Evolutionary conservation across 345 rosid species (phyloP), one percentile per base, ranked within the genome.

Genomic region (Angophora floribunda): DNA sequence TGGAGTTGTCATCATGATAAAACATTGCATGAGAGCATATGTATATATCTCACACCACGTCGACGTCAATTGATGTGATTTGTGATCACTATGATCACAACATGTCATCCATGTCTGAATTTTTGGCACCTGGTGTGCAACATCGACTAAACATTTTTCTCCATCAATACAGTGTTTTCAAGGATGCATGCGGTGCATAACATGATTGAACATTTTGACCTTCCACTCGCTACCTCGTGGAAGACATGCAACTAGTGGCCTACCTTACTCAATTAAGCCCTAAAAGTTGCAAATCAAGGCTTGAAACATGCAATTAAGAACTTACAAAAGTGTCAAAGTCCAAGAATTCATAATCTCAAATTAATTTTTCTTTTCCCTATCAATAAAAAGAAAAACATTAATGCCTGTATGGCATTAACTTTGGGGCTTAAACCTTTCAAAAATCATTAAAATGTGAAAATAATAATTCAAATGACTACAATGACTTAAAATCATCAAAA

Each of bases 71-170:
- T 28, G 7, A 57, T 57, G 13, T 57, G 63, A 4, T 57, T 57
- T 57, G 4, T 14, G 41, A 6, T 7, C 16, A 63, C 9, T 0
- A 1, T 65, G 41, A 65, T 65, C 44, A 65, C 11, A 0, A 30
- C 1, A n/a, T 7, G 21, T 65, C 0, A 65, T n/a, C 36, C 41
- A n/a, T 7, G 41, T 7, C 3, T 6, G 3, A 15, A 6, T 7
- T 5, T 32, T 70, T 2, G 24, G 45, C 24, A 32, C 0, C 3
- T 2, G 2, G 80, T 17, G 47, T 70, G 44, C 4, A 24, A 67
- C 13, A 2, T 22, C 0, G 1, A 3, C 36, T 6, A 9, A 6
- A n/a, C 36, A 28, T 63, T 63, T 13, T 63, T 63, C 17, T 13
- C 75, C 15, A n/a, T 63, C 36, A 3, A 13, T 63, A 63, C 16